Evolutionary conservation across 345 rosid species (phyloP), one percentile per base, ranked within the genome.

Genomic region (Pistacia integerrima): DNA sequence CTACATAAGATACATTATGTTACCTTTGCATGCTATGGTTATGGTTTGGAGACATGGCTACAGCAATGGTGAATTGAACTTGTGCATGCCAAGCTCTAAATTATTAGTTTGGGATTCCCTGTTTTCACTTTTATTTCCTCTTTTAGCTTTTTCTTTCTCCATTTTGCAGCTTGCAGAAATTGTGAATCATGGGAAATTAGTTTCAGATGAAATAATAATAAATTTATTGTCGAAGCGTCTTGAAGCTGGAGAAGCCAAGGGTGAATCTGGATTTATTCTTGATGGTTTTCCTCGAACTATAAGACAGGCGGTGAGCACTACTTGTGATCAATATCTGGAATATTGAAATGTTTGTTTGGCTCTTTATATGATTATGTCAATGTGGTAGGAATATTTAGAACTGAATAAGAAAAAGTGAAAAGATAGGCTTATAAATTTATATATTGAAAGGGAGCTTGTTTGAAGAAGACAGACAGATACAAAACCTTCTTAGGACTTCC

Each of bases 201-300:
- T 96, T 74, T 89, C 97, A 10, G 99, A 96, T 86, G 99, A 96
- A 80, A 76, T 90, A 76, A 90, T 96, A 55, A 92, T 96, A 69
- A 84, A 85, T 79, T 77, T 96, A 62, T 78, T 96, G 80, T 90
- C 97, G 17, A 96, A 90, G 78, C 92, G 94, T 35, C 97, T 96
- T 25, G 85, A 87, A 84, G 88, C 84, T 13, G 91, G 93, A 57
- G 94, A 82, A 78, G 86, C 84, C 35, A 87, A 91, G 81, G 97
- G 94, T 38, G 99, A 93, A 83, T 80, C 97, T 36, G 97, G 99
- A 56, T 96, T 93, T 86, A 92, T 96, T 81, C 98, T 96, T 57
- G 99, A 96, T 88, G 98, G 99, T 38, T 96, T 96, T 76, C 99
- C 98, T 79, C 89, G 98, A 56, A 96, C 99, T 4, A 82, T 96